Evolutionary conservation across 805 yeast genomes (phyloP).

Genomic region (Metschnikowia baotianmanensis): DNA sequence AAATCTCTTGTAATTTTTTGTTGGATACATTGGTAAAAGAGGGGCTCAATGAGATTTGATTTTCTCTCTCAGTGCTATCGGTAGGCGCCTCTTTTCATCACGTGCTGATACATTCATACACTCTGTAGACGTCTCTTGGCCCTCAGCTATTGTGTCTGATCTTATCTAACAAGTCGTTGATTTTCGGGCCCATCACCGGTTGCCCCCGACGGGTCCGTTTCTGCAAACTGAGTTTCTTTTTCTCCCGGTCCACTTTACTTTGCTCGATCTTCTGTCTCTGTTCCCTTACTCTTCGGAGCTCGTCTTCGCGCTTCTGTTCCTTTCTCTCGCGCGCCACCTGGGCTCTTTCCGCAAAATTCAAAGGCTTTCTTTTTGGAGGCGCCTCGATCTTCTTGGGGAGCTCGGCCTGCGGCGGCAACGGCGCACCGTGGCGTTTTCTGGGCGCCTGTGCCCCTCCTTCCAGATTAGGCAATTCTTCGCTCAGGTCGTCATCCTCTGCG

Average conservation of each 20-base stretch:
- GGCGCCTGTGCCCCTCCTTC: conserved; percentile 14
- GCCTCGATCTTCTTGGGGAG: conserved; percentile 24
- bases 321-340: conserved; percentile 47
- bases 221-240: conserved; percentile 39
- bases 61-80: too few species aligned
- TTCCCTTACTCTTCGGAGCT: conserved; percentile 39
- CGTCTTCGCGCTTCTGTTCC: conserved; percentile 38
- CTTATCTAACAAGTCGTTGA: conserved; percentile 72
- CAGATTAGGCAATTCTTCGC: neutral
- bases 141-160: conserved; percentile 50
- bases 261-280: conserved; percentile 33
- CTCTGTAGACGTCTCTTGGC: too few species aligned
- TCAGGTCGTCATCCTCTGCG: too few species aligned
- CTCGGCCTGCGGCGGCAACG: conserved; percentile 11
- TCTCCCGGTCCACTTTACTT: conserved; percentile 40
- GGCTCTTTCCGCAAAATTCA: conserved; percentile 45
- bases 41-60: too few species aligned
- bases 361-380: conserved; percentile 22
- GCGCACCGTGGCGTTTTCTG: conserved; percentile 7
- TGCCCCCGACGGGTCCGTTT: conserved; percentile 74
- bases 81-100: too few species aligned
- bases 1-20: too few species aligned
- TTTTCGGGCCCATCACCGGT: conserved; percentile 89
- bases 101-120: too few species aligned
- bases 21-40: too few species aligned